Evolutionary conservation across 2,329 filamentous ascomycete genomes (phyloP), one percentile per base, ranked within the genome.

Genomic region (Scorias spongiosa): DNA sequence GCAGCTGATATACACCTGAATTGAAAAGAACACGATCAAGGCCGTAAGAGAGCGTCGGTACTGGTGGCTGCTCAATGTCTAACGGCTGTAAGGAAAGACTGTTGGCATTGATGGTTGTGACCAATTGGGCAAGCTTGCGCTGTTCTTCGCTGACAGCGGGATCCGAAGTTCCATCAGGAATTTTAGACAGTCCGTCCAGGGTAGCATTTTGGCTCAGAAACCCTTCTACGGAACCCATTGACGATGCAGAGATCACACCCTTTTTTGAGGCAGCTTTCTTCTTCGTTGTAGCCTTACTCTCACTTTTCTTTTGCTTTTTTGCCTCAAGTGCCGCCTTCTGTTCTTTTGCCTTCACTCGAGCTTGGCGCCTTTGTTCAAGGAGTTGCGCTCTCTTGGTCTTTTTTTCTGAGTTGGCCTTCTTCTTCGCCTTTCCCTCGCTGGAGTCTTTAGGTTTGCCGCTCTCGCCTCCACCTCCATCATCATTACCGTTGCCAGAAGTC

Each of bases 11-110:
- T 32, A 95, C 84, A 17, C 91, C 88, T 2, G 81, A 81, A 56
- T 95, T 98, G 72, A 98, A 98, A 2, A 98, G 67, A n/a, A 93
- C 89, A 45, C 87, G 75, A 48, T 93, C 85, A 29, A 95, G 69
- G 6, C 83, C 81, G 58, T 91, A 81, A 2, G 76, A 69, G 2
- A 94, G 67, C 20, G 64, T 64, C 1, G 86, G 83, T 10, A 80
- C 72, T 10, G 67, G 65, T 2, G 71, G 63, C 36, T 70, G 68
- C 18, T 70, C 61, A 36, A 70, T 54, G 10, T 66, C 51, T 14
- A 69, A 46, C 6, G 65, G 51, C 42, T 57, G 54, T 38, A 67
- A 57, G 4, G 57, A 40, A 43, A 68, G 54, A 4, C 57, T 54
- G 4, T 55, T 51, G 15, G 57, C 42, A 30, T 42, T 14, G 28